Evolutionary conservation across 2,329 filamentous ascomycete genomes (phyloP).

Genomic region (Sarocladiaceae sp.): DNA sequence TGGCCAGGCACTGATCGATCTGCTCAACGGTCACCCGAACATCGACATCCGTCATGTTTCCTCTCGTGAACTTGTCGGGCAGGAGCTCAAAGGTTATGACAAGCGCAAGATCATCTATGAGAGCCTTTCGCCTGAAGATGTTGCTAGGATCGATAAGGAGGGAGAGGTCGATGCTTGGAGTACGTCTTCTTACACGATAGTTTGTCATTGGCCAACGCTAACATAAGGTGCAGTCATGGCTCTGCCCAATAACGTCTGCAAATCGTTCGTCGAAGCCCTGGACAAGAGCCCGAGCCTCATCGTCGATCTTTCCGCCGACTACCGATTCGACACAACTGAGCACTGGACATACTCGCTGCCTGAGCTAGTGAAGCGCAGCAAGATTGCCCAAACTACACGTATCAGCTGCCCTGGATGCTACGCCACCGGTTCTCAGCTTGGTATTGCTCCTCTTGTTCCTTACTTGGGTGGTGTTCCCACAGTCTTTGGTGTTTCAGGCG

Average conservation of each 20-base stretch:
- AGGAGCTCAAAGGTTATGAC: constrained; percentile 82
- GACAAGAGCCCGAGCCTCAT: constrained; percentile 72
- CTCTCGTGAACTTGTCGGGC: constrained; percentile 84
- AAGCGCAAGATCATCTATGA: constrained; percentile 93
- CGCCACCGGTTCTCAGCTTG: constrained; percentile 87
- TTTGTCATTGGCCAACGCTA: neutral
- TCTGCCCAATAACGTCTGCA: constrained; percentile 90
- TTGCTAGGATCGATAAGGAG: constrained; percentile 76
- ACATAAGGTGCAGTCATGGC: constrained; percentile 64
- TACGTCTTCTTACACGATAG: neutral
- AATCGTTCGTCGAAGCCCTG: constrained; percentile 88
- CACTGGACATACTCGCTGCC: constrained; percentile 81
- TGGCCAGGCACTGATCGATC: constrained; percentile 81
- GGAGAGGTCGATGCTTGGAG: constrained; percentile 86
- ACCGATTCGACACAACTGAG: constrained; percentile 71
- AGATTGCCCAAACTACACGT: constrained; percentile 72
- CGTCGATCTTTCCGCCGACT: constrained; percentile 94
- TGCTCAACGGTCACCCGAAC: constrained; percentile 82
- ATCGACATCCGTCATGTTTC: constrained; percentile 91
- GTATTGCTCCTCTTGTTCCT: constrained; percentile 76
- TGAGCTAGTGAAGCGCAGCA: constrained; percentile 72
- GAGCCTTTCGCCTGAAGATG: constrained; percentile 82
- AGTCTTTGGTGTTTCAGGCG: constrained; percentile 82
- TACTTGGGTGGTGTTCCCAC: constrained; percentile 74
- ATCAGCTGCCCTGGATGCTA: constrained; percentile 88